Percentiles rank a stretch among this genome's conserved stretches.
phyloP scores from a whole-genome alignment of 805 yeast species.

The Schwanniomyces vanrijiae region DNA sequence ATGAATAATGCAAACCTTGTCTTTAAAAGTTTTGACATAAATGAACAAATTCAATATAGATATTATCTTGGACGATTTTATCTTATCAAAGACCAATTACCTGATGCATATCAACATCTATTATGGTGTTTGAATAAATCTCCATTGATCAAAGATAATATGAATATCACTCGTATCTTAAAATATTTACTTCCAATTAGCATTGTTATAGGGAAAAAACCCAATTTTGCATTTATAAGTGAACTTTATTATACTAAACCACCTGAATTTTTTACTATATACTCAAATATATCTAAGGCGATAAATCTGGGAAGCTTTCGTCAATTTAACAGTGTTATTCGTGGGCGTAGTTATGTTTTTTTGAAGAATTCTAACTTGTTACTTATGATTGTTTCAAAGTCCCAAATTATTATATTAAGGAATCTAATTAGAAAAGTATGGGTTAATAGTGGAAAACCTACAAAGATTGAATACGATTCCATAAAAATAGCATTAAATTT shows the following conservation, averaged over 20 bases:
- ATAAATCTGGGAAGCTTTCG: constrained; percentile 45
- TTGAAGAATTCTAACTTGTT: constrained; percentile 38
- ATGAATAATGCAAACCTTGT: constrained; percentile 52
- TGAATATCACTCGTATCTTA: constrained; percentile 44
- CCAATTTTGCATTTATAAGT: constrained; percentile 28
- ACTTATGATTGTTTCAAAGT: constrained; percentile 46
- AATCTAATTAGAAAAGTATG: constrained; percentile 41
- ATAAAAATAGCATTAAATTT: constrained; percentile 19
- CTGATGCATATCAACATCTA: constrained; percentile 50
- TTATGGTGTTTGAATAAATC: constrained; percentile 51
- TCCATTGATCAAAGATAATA: constrained; percentile 23
- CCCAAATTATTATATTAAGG: constrained; percentile 45
- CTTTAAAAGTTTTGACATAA: constrained; percentile 36
- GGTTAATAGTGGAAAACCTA: constrained; percentile 21
- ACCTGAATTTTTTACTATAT: constrained; percentile 25
- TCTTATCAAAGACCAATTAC: constrained; percentile 50
- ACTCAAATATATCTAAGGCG: constrained; percentile 34
- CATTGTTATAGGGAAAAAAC: constrained; percentile 54
- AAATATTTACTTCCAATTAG: constrained; percentile 52
- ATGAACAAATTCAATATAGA: constrained; percentile 52
- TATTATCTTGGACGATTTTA: constrained; percentile 56
- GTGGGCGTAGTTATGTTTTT: constrained; percentile 27
- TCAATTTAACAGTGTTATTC: constrained; percentile 28
- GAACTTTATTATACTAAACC: constrained; percentile 8
- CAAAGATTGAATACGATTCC: constrained; percentile 28